phyloP scores from a whole-genome alignment of 306 rosid species.

The Citrullus mucosospermus region DNA sequence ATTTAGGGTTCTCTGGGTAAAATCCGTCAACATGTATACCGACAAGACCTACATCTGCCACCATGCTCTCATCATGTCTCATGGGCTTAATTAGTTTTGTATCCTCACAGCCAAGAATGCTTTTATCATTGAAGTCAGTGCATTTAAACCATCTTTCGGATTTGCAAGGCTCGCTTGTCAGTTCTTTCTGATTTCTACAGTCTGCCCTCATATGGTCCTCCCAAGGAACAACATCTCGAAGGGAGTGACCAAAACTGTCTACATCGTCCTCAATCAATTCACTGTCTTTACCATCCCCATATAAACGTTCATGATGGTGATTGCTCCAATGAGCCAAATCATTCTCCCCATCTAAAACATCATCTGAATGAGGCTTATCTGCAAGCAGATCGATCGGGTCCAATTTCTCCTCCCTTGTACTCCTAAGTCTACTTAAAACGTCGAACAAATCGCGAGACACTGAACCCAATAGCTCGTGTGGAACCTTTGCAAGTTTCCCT shows the following conservation, averaged over 20 bases:
- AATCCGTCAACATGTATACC: constrained; percentile 94
- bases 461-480: constrained; percentile 49
- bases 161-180: constrained; percentile 64
- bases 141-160: constrained; percentile 95
- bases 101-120: constrained; percentile 90
- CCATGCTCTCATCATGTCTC: constrained; percentile 72
- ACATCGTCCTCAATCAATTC: constrained; percentile 93
- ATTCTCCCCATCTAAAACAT: constrained; percentile 77
- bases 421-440: constrained; percentile 64
- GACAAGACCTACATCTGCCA: constrained; percentile 79
- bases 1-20: constrained; percentile 80
- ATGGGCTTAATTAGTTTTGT: constrained; percentile 79
- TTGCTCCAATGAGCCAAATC: constrained; percentile 93
- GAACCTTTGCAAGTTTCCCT: constrained; percentile 54
- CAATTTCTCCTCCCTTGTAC: constrained; percentile 41
- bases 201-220: constrained; percentile 88
- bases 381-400: constrained; percentile 55
- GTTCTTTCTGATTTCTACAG: constrained; percentile 64
- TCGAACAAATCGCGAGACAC: constrained; percentile 73
- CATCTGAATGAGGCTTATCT: constrained; percentile 54
- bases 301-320: constrained; percentile 68
- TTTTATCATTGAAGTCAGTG: constrained; percentile 72
- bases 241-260: constrained; percentile 79
- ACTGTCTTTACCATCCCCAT: constrained; percentile 69
- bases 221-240: constrained; percentile 86